phyloP scores from a whole-genome alignment of 768 basidiomycete genomes.

The Boletus bicolor region DNA sequence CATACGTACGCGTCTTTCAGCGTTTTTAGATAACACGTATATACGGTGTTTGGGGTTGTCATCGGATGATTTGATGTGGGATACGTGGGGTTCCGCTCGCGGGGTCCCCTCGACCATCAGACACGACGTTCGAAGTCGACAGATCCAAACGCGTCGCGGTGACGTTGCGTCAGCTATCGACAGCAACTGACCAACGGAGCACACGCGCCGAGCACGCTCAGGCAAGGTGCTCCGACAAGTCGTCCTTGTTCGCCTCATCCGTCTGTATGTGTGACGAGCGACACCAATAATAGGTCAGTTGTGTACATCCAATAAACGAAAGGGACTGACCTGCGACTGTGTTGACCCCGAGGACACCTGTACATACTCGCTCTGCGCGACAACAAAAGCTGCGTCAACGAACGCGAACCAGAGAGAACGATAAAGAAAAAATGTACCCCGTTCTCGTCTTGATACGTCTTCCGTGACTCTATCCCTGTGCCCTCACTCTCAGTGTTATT shows the following conservation, averaged over 20 bases:
- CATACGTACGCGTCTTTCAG: neutral
- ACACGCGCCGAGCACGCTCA: neutral
- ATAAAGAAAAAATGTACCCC: conserved; percentile 5
- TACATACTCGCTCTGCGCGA: conserved; percentile 11
- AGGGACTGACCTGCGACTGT: conserved; percentile 17
- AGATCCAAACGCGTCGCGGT: neutral
- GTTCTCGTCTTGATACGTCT: conserved; percentile 9
- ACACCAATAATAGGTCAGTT: neutral
- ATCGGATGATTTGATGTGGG: neutral
- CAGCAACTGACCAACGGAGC: neutral
- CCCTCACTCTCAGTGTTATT: conserved; percentile 3
- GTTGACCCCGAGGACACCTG: conserved; percentile 18
- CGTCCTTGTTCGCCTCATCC: conserved; percentile 1
- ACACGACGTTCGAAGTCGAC: neutral
- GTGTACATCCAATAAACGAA: neutral
- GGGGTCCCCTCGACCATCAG: no score
- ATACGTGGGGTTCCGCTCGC: no score
- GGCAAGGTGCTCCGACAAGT: neutral
- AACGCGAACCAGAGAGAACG: neutral
- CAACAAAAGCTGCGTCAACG: neutral
- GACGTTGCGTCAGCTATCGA: neutral
- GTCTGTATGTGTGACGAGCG: neutral
- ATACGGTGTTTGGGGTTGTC: neutral
- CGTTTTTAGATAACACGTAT: neutral
- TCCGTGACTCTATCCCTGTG: conserved; percentile 15